Conservation (phyloP, 2,329 filamentous ascomycete genomes). For the Colletotrichum magnum region DNA sequence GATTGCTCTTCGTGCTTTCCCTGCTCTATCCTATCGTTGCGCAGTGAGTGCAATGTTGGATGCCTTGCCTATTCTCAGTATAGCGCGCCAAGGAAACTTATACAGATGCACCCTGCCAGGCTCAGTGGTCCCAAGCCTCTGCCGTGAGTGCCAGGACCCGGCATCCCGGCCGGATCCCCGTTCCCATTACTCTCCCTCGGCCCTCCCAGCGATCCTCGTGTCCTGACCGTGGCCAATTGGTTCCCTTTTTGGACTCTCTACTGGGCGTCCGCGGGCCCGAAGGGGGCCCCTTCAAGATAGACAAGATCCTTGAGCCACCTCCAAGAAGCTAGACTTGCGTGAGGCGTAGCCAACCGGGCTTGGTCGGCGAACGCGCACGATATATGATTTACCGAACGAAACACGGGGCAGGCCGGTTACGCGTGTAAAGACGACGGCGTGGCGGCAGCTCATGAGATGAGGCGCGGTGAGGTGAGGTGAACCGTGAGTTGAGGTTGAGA, state of each 20-base stretch:
- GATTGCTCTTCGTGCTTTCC: not conserved
- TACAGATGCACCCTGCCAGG: conserved; percentile 14
- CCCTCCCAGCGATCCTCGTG: conserved; percentile 19
- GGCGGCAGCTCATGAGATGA: no score
- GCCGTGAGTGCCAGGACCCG: conserved; percentile 28
- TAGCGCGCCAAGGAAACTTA: conserved; percentile 16
- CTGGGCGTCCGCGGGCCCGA: conserved; percentile 22
- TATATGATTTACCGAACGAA: conserved; percentile 9
- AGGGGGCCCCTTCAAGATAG: conserved; percentile 1
- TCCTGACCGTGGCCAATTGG: conserved; percentile 12
- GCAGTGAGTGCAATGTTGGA: not conserved
- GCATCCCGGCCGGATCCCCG: conserved; percentile 27
- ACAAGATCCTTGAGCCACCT: conserved; percentile 24
- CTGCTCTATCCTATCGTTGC: not conserved
- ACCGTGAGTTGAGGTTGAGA: not conserved
- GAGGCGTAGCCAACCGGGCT: conserved; percentile 16
- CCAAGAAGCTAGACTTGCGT: conserved; percentile 9
- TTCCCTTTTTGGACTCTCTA: conserved; percentile 5
- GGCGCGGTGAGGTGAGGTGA: no score
- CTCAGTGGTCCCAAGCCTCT: conserved; percentile 4
- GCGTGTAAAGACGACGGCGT: no score
- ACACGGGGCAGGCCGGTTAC: no score
- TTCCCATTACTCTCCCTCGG: not conserved
- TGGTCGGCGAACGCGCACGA: not conserved
- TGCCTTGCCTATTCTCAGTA: not conserved